phyloP scores from a whole-genome alignment of 2,329 filamentous ascomycete genomes.

The Fusarium oxysporum region DNA sequence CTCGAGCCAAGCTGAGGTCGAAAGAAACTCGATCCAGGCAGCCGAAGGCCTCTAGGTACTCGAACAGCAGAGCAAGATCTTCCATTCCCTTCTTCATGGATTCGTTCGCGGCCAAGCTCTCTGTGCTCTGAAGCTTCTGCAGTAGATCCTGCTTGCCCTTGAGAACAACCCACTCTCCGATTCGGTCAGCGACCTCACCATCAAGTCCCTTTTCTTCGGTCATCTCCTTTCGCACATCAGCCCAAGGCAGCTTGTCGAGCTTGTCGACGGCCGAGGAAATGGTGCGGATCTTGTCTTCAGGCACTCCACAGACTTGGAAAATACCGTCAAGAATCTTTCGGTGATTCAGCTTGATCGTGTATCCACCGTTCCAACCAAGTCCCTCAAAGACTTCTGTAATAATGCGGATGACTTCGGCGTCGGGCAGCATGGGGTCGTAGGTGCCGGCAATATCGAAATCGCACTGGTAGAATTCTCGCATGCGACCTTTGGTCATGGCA shows the following conservation, averaged over 20 bases:
- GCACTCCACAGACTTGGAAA: conserved; percentile 91
- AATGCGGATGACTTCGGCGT: conserved; percentile 89
- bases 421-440: conserved; percentile 92
- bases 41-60: conserved; percentile 83
- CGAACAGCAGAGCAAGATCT: conserved; percentile 84
- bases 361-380: conserved; percentile 77
- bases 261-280: conserved; percentile 97
- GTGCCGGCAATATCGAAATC: conserved; percentile 94
- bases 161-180: conserved; percentile 83
- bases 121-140: conserved; percentile 74
- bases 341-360: conserved; percentile 95
- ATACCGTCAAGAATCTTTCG: conserved; percentile 93
- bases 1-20: conserved; percentile 89
- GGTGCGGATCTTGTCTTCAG: conserved; percentile 84
- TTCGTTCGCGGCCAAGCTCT: conserved; percentile 75
- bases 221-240: conserved; percentile 92
- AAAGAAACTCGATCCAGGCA: conserved; percentile 83
- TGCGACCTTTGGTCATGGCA: conserved; percentile 87
- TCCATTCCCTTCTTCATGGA: conserved; percentile 82
- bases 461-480: conserved; percentile 97
- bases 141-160: conserved; percentile 83
- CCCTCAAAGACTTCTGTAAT: conserved; percentile 86
- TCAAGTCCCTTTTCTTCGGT: conserved; percentile 88
- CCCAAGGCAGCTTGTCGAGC: conserved; percentile 92
- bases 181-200: conserved; percentile 82